Base-by-base conservation (phyloP, 2,329 filamentous ascomycete species). In the Cordyceps tenuipes region DNA sequence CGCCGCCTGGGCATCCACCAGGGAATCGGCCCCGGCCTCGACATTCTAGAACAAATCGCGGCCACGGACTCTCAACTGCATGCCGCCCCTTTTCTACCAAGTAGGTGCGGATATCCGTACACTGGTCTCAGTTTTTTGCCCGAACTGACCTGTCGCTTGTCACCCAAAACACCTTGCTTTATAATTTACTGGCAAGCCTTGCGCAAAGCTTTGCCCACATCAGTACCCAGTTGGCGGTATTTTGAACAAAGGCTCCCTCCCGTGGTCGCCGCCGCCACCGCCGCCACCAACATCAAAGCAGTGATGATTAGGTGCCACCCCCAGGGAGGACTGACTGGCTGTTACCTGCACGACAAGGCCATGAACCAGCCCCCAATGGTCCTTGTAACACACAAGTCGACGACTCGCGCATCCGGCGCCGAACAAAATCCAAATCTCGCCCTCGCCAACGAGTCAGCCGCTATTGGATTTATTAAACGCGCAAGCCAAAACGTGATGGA, bases 1-100 rank as follows among this genome's bases (percentile, higher is more conserved):
- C 12, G 31, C 17, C 21, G 41, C 39, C 52, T 46, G 39, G 52
- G 39, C 26, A 31, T 15, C 26, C 43, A 15, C 19, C 39, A 34
- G 23, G 36, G 34, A 34, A 31, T 26, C 13, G 23, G 8, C n/a
- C n/a, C 53, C n/a, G 23, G 23, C 48, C 54, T 49, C 48, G 46
- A 44, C 54, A 57, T 29, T 57, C 44, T 41, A 39, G 44, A 48
- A 57, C 54, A 57, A 57, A 57, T 57, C 9, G 44, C 17, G 44
- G 23, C 19, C 54, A 15, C 17, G 23, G 46, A n/a, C 43, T 44
- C n/a, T 19, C 52, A 44, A 19, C 36, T 23, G 15, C 39, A 26
- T 10, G 21, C 44, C 36, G 44, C 51, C 51, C 41, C 52, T 34
- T 55, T 34, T 26, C 50, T 36, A 21, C 17, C 9, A 13, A 13